Base-by-base conservation (phyloP, 306 rosid genomes). In the Potentilla sterilis region DNA sequence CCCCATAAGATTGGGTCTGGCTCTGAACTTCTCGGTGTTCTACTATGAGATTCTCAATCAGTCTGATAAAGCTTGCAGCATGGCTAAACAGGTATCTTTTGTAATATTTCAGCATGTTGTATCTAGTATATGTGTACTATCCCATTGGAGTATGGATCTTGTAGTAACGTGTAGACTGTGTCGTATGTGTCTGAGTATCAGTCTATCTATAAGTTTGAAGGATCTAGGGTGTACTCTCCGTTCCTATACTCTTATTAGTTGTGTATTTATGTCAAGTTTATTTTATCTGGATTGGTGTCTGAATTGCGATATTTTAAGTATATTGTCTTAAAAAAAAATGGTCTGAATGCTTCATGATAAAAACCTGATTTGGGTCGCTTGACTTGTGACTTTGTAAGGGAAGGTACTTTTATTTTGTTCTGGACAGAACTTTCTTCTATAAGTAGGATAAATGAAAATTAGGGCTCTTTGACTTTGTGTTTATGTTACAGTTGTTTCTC, bases 1-100 rank as follows among this genome's bases (percentile, higher is more conserved):
- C 70, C 96, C 96, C 0, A 91, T 91, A 70, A 75, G 96, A 80
- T 83, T 91, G 93, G 96, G 96, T 35, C 83, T 91, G 19, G 96
- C 96, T 0, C 90, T 91, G 24, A 91, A 91, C 70, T 91, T 79
- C 85, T 91, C 93, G 1, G 96, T 91, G 5, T 91, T 91, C 87
- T 91, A 91, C 82, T 88, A 82, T 22, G 93, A 91, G 80, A 91
- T 91, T 77, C 91, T 91, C 77, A 91, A 88, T 69, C 96, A 88
- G 57, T 87, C 96, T 72, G 96, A 91, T 61, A 87, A 88, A 70
- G 96, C 96, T 0, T 91, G 93, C 65, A 88, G 75, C 44, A 88
- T 91, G 96, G 96, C 96, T 65, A 91, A 91, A 81, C 96, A 87
- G 96, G 96, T 88, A 18, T 55, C 41, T 32, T 21, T 43, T 6